Conservation (phyloP, 2,329 filamentous ascomycete genomes). For the Didymella pinodella region DNA sequence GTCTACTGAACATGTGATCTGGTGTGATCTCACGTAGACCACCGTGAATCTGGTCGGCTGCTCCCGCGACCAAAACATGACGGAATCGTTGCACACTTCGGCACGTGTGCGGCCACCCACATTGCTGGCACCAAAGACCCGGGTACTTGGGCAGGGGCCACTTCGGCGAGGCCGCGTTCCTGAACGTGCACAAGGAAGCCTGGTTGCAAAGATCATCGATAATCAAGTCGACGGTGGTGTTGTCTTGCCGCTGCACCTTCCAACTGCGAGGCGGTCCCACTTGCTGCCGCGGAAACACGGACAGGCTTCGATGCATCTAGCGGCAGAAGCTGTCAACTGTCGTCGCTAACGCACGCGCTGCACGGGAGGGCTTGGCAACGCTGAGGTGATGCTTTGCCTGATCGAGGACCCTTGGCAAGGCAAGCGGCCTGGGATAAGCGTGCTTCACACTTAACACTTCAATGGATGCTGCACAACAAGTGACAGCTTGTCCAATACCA, state of each 20-base stretch:
- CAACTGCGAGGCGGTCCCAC: constrained; percentile 8
- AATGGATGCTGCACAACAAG: not conserved
- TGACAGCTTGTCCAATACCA: not conserved
- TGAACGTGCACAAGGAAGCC: constrained; percentile 32
- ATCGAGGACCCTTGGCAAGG: constrained; percentile 9
- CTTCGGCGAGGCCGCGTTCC: constrained; percentile 42
- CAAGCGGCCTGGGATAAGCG: not conserved
- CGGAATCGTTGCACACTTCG: constrained; percentile 25
- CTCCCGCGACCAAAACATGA: constrained; percentile 38
- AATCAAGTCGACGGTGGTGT: constrained; percentile 14
- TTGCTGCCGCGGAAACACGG: constrained; percentile 23
- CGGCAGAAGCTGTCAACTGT: constrained; percentile 29
- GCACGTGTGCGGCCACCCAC: constrained; percentile 32
- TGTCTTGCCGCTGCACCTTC: constrained; percentile 11
- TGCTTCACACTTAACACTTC: not conserved
- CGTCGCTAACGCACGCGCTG: constrained; percentile 12
- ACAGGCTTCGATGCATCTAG: constrained; percentile 26
- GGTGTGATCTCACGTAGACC: not conserved
- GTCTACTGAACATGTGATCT: constrained; percentile 1
- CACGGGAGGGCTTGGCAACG: constrained; percentile 23
- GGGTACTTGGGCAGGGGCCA: constrained; percentile 35
- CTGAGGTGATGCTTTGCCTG: constrained; percentile 8
- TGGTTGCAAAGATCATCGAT: constrained; percentile 32
- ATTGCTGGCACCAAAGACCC: constrained; percentile 31
- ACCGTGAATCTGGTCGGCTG: constrained; percentile 33